Base-by-base conservation (phyloP, 2,329 filamentous ascomycete genomes). In the Aplosporella prunicola region DNA sequence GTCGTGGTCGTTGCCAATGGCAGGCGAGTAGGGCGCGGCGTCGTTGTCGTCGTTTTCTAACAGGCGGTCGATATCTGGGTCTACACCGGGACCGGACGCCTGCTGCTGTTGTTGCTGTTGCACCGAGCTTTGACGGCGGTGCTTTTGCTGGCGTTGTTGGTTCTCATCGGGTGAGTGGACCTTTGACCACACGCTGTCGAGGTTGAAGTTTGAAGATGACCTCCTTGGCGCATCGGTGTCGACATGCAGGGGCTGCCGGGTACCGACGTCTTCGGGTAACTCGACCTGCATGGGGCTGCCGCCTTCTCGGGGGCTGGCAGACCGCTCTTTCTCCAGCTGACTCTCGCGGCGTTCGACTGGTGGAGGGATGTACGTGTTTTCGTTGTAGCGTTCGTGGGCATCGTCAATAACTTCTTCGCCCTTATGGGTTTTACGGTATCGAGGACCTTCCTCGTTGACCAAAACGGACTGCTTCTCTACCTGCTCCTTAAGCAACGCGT, bases 31-130 rank as follows among this genome's bases (percentile, higher is more conserved):
- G 2, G 83, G 82, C 2, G 83, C 88, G 10, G 82, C 75, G 31
- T 82, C 82, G 18, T 80, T 78, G 39, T 84, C 82, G 43, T 94
- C 78, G 42, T 83, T 86, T 50, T 88, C 76, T 6, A 96, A 73
- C 48, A 98, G 68, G 26, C 86, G 77, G 56, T 98, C 91, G 14
- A 98, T 84, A 43, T 96, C 91, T 3, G 83, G 75, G 57, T 98
- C 89, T 10, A 82, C 76, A 48, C 58, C 46, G 27, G 62, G 58
- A 15, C 41, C 44, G 23, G 66, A 61, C 38, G 53, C 11, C 20
- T 29, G 26, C 13, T 27, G 26, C 16, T 40, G 38, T 15, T 29
- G 26, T 13, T 27, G 26, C 16, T 40, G 38, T 15, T 35, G 38
- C 9, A 31, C 65, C 49, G 45, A 67, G 59, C 51, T 72, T 63